Conservation (phyloP, 495 filamentous ascomycete species). For the Neurospora sp. region DNA sequence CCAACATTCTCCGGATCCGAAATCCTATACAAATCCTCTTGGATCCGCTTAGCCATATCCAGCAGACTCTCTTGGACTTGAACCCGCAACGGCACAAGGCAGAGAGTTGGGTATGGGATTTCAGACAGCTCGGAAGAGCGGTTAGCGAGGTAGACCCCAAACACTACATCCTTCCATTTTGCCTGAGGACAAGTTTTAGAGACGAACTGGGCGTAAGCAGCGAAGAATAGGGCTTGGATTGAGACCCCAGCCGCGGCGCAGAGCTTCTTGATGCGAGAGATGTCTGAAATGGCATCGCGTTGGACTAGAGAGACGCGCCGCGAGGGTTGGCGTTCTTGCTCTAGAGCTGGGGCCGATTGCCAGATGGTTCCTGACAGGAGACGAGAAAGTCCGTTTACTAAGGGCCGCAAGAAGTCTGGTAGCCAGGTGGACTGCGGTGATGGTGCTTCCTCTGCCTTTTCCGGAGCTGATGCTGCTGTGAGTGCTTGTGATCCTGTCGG, state of each 20-base stretch:
- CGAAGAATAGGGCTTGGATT: conserved; percentile 35
- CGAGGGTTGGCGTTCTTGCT: background rate
- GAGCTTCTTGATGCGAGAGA: conserved; percentile 3
- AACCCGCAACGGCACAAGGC: conserved; percentile 32
- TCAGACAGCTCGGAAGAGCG: conserved; percentile 9
- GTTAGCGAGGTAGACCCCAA: conserved; percentile 40
- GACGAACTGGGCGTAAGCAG: conserved; percentile 25
- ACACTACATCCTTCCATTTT: conserved; percentile 16
- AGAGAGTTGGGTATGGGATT: conserved; percentile 27
- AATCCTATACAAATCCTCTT: conserved; percentile 32
- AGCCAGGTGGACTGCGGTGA: background rate
- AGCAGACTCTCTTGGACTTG: conserved; percentile 2
- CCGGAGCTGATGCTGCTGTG: background rate
- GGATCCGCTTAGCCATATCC: conserved; percentile 23
- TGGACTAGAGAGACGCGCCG: conserved; percentile 8
- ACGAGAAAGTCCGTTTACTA: background rate
- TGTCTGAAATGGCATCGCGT: conserved; percentile 8
- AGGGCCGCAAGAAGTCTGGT: background rate
- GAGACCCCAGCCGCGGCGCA: conserved; percentile 22
- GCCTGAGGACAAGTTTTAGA: background rate
- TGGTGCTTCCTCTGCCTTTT: background rate
- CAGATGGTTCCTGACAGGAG: background rate
- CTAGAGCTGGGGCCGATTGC: background rate
- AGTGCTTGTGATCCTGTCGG: background rate
- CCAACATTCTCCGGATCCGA: conserved; percentile 20